phyloP scores from a whole-genome alignment of 306 rosid species.

The Inga oerstediana region DNA sequence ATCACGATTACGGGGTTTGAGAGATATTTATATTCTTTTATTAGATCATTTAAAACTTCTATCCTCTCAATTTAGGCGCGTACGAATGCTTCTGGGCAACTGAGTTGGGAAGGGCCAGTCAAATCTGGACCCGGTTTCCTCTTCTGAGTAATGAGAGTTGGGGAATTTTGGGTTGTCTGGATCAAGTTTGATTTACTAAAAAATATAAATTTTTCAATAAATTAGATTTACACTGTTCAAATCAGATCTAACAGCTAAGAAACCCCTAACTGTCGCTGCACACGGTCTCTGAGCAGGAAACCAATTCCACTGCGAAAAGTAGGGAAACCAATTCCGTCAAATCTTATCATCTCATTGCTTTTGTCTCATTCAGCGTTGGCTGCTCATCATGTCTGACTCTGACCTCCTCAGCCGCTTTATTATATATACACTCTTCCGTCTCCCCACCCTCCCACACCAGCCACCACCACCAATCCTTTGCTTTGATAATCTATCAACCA shows the following conservation, averaged over 20 bases:
- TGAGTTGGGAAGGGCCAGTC: not conserved
- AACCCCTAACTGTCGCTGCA: too few species aligned
- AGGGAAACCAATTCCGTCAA: not conserved
- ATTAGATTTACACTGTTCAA: too few species aligned
- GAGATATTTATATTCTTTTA: not conserved
- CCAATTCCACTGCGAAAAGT: too few species aligned
- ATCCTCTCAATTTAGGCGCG: not conserved
- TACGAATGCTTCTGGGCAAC: slow-evolving; percentile 8
- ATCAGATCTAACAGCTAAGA: too few species aligned
- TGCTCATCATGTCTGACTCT: not conserved
- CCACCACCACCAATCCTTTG: not conserved
- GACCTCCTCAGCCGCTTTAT: not conserved
- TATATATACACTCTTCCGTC: not conserved
- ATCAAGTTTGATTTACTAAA: too few species aligned
- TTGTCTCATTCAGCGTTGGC: not conserved
- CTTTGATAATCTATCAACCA: not conserved
- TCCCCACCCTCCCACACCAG: not conserved
- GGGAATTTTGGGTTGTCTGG: too few species aligned
- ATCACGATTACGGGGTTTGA: not conserved
- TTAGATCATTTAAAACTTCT: not conserved
- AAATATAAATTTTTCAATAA: too few species aligned
- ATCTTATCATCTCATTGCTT: not conserved
- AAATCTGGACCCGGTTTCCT: not conserved
- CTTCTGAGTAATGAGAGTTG: too few species aligned
- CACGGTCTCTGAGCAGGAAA: too few species aligned